Evolutionary conservation across 2,329 filamentous ascomycete species (phyloP), one percentile per base, ranked within the genome.

Genomic region (Epichloe sp.): DNA sequence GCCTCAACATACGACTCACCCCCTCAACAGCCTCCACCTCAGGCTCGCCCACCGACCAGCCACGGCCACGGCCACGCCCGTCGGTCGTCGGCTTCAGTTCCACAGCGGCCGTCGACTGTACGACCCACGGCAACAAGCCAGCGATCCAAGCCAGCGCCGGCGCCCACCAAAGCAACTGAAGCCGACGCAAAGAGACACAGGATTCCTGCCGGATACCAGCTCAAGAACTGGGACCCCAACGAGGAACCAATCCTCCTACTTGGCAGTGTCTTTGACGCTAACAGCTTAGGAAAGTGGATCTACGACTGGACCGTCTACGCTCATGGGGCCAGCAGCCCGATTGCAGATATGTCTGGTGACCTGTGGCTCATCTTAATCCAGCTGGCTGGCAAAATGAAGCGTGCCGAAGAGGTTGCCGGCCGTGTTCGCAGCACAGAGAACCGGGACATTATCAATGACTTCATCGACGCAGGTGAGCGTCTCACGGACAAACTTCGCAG

Each of bases 261-360:
- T 21, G 93, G 93, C 48, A 95, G 88, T 64, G 93, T 97, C 52
- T 97, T 97, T 63, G 93, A 97, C 65, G 88, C 91, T 63, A 96
- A 97, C 77, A 95, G 88, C 26, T 78, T 98, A 34, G 93, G 93
- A 63, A 96, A 96, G 71, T 98, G 93, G 93, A 94, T 98, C 63
- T 98, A 95, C 70, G 93, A 97, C 76, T 98, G 93, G 93, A 96
- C 93, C 17, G 88, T 96, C 56, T 95, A 88, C 72, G 83, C 85
- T 65, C 83, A 94, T 59, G 88, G 88, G 38, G 80, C 88, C 14
- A 79, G 80, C 41, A 88, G 86, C 11, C 87, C 89, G 48, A 87
- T 96, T 63, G 81, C 89, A 49, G 89, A 96, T 58, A 83, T 95
- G 68, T 90, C 93, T 2, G 93, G 91, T 59, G 90, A 97, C 62